phyloP scores from a whole-genome alignment of 768 basidiomycete species.

The Pulveroboletus sp. region DNA sequence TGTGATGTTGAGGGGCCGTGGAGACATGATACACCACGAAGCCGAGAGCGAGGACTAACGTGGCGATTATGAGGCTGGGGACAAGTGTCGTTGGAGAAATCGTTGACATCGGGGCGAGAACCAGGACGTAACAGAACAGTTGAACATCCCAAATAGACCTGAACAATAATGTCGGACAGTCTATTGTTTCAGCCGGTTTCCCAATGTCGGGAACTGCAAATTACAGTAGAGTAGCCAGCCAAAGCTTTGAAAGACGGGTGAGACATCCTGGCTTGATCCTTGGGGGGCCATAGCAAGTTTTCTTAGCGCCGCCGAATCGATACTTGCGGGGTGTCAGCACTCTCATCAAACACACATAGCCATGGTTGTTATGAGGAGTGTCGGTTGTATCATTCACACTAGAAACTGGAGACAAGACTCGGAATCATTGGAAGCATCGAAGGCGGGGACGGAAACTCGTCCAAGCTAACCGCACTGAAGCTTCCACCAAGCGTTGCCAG shows the following conservation, averaged over 20 bases:
- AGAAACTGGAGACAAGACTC: constrained; percentile 27
- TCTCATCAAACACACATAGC: background rate
- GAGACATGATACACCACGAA: constrained; percentile 26
- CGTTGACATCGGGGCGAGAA: background rate
- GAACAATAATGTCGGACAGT: background rate
- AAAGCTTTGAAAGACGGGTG: background rate
- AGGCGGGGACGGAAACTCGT: constrained; percentile 46
- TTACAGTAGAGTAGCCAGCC: background rate
- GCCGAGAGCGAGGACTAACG: constrained; percentile 8
- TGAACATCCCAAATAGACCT: background rate
- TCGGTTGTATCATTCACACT: background rate
- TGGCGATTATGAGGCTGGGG: constrained; percentile 7
- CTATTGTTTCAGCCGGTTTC: background rate
- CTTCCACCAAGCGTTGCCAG: constrained; percentile 31
- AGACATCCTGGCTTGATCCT: too few species aligned
- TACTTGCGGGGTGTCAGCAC: too few species aligned
- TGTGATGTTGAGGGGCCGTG: constrained; percentile 23
- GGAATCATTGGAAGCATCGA: constrained; percentile 29
- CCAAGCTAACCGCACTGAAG: constrained; percentile 39
- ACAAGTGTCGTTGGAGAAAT: constrained; percentile 1
- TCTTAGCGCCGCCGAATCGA: background rate
- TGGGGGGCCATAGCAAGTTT: background rate
- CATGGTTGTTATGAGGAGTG: background rate
- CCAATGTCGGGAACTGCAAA: background rate
- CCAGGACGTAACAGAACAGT: background rate